phyloP scores from a whole-genome alignment of 2,329 filamentous ascomycete genomes.

The Fusarium austroafricanum region DNA sequence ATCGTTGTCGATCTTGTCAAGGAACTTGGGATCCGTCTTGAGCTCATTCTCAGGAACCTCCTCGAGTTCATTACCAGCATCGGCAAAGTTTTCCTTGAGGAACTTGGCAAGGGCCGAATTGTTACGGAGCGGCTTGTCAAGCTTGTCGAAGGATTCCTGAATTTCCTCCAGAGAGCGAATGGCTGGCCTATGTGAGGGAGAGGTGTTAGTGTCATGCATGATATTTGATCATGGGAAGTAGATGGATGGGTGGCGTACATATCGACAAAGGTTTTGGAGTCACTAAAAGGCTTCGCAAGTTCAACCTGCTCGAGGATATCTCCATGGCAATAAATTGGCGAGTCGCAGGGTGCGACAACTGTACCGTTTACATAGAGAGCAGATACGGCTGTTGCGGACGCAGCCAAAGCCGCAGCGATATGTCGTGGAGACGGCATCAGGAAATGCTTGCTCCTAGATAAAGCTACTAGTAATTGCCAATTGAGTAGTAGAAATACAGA shows the following conservation, averaged over 20 bases:
- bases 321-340: conserved; percentile 74
- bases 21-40: conserved; percentile 67
- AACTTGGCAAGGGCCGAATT: conserved; percentile 72
- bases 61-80: conserved; percentile 72
- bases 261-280: conserved; percentile 79
- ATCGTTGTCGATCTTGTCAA: conserved; percentile 66
- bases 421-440: conserved; percentile 46
- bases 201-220: conserved; percentile 34
- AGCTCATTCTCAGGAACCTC: conserved; percentile 64
- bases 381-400: conserved; percentile 47
- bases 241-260: conserved; percentile 59
- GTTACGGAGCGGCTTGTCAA: conserved; percentile 71
- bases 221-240: neutral
- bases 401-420: conserved; percentile 45
- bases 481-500: neutral
- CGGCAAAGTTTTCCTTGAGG: conserved; percentile 70
- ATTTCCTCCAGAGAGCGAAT: conserved; percentile 69
- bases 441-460: neutral
- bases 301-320: conserved; percentile 72
- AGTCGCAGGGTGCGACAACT: conserved; percentile 73
- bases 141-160: conserved; percentile 68
- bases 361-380: conserved; percentile 71
- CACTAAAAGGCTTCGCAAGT: conserved; percentile 71
- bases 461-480: conserved; percentile 7
- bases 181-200: conserved; percentile 62